A percentile compares a stretch with the other conserved stretches of the same genome.
Evolutionary conservation across 2,329 filamentous ascomycete species (phyloP).

Genomic region (Ascochyta viciae-villosae): DNA sequence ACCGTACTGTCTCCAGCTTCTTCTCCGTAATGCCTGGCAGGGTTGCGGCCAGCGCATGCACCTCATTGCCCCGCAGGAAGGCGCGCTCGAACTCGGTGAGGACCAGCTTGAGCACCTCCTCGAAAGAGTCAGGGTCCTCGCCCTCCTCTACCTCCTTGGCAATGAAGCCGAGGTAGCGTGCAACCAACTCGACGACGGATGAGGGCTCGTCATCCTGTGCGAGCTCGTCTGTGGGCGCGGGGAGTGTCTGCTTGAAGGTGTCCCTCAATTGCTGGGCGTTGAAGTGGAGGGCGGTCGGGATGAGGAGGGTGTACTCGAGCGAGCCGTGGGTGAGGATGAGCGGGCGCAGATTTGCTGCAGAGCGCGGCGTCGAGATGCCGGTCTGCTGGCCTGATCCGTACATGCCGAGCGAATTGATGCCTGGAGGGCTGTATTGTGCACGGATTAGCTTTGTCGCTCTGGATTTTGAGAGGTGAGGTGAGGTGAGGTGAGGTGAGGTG

Average conservation of each 20-base stretch:
- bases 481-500: constrained; percentile 7
- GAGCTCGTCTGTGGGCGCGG: constrained; percentile 92
- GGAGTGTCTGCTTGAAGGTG: constrained; percentile 82
- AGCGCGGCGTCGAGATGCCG: constrained; percentile 95
- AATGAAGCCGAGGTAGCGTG: constrained; percentile 89
- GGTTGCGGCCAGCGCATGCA: constrained; percentile 84
- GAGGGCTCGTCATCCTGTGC: constrained; percentile 99
- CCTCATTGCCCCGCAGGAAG: constrained; percentile 94
- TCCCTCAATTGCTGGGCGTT: constrained; percentile 95
- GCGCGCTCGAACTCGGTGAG: constrained; percentile 96
- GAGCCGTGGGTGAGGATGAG: constrained; percentile 91
- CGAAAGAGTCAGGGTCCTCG: constrained; percentile 89
- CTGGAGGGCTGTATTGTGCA: constrained; percentile 14
- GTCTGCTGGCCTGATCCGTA: constrained; percentile 92
- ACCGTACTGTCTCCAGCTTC: constrained; percentile 86
- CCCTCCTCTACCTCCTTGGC: constrained; percentile 89
- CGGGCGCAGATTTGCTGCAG: constrained; percentile 88
- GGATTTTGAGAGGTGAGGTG: constrained; percentile 11
- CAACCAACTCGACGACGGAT: constrained; percentile 89
- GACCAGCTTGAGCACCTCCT: constrained; percentile 89
- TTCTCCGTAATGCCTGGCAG: constrained; percentile 92
- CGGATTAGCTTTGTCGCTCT: constrained; percentile 11
- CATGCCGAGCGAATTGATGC: constrained; percentile 55
- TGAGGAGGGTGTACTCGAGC: constrained; percentile 94
- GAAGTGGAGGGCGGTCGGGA: constrained; percentile 95